These are phyloP conservation scores for Pyricularia sp. DNA, from an alignment of 2,329 filamentous ascomycete species.

Conservation along the genomic window DNA sequence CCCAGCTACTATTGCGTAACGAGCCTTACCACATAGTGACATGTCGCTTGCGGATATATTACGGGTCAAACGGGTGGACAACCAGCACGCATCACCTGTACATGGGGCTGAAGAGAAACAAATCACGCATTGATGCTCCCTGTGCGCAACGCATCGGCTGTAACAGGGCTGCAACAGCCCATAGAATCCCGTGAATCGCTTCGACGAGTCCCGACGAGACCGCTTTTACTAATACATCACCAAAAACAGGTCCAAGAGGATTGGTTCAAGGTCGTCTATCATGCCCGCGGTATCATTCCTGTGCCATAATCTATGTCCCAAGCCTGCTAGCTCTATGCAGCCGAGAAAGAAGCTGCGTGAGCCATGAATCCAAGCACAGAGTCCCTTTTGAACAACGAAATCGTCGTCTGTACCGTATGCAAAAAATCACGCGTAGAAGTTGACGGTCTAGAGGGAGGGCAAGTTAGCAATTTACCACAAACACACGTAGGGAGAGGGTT, in stretches of 20 bases:
- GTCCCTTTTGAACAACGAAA: not conserved
- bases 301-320: not conserved
- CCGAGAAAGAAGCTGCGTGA: not conserved
- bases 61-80: not conserved
- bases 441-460: constrained; percentile 37
- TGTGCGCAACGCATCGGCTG: not conserved
- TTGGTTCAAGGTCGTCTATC: not conserved
- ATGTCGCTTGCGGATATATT: not conserved
- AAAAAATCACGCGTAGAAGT: constrained; percentile 39
- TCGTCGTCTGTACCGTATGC: not conserved
- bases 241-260: not conserved
- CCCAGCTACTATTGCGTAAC: too few species aligned
- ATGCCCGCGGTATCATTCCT: not conserved
- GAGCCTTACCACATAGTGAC: not conserved
- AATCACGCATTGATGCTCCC: not conserved
- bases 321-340: not conserved
- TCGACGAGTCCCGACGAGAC: not conserved
- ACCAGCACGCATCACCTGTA: not conserved
- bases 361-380: not conserved
- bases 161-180: not conserved
- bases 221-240: not conserved
- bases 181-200: not conserved
- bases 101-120: not conserved
- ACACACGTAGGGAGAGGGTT: not conserved
- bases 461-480: constrained; percentile 14